Base-by-base conservation (phyloP, 352 stramenopile genomes). In the Phytopythium delawarense region DNA sequence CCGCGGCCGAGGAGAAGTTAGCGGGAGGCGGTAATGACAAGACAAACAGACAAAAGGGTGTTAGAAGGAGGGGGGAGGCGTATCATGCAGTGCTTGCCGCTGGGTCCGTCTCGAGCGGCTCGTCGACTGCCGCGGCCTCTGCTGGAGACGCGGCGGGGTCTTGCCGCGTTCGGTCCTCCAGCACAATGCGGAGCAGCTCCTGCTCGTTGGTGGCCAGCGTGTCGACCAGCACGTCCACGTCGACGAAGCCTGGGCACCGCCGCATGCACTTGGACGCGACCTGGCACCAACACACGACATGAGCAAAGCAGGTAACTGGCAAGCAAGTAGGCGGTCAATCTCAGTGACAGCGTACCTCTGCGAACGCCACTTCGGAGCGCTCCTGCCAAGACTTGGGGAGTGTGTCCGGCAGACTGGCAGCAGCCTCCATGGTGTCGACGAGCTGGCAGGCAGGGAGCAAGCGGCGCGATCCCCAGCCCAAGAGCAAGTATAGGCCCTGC, bases 361-460 rank as follows among this genome's bases (percentile, higher is more conserved):
- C 74, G 20, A 91, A 70, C 30, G 74, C 46, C 35, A 79, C 66
- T 21, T 76, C 64, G 11, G 71, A 65, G 20, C 76, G 78, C 44
- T 55, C 37, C 49, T 71, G 71, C 82, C 78, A 88, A 2, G 63
- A 40, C 15, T 60, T 52, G 30, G 82, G 79, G 32, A 91, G 61
- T 20, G 71, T 70, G 57, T 84, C 51, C 2, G 66, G 64, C 15
- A 70, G 59, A 37, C 66, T 79, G 2, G 66, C 70, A 16, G 82
- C 63, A 16, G 66, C 59, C 30, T 49, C 50, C 49, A 89, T 62
- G 4, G 65, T 60, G 7, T 83, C 67, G 18, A 89, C 64, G 20
- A 84, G 21, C 25, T 57, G 52, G 40, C 56, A 65, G 40, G 75
- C 20, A 3, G 74, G 67, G 49, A 82, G 50, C 20, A 72, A 35